Conservation (phyloP, 208 protist species). For the Acanthamoeba culbertsoni region DNA sequence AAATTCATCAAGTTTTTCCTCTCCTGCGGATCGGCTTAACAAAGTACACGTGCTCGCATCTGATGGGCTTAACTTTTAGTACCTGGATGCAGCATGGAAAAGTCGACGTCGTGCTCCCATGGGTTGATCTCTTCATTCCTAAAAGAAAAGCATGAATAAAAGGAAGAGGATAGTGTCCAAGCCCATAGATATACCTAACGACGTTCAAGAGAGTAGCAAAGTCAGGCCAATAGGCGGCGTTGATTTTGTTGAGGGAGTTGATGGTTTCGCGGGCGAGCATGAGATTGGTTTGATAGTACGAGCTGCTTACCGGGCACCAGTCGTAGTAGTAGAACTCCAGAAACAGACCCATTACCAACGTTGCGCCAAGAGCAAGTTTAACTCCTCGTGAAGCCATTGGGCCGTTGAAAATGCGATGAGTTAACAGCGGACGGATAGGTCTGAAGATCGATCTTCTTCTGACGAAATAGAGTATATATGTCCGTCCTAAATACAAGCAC, state of each 20-base stretch:
- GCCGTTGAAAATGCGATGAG: not conserved
- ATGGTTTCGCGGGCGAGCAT: not conserved
- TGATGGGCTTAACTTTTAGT: not conserved
- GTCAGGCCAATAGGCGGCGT: slow-evolving; percentile 23
- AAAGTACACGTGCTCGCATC: not conserved
- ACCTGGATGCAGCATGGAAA: slow-evolving; percentile 33
- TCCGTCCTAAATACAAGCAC: not conserved
- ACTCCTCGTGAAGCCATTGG: not conserved
- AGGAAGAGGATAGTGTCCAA: not conserved
- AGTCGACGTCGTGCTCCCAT: slow-evolving; percentile 46
- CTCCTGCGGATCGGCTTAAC: not conserved
- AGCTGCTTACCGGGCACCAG: slow-evolving; percentile 8
- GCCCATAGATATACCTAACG: not conserved
- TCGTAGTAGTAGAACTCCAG: slow-evolving; percentile 31
- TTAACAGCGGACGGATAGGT: not conserved
- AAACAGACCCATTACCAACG: not conserved
- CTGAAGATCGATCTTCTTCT: not conserved
- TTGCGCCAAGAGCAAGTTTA: not conserved
- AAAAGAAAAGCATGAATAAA: not conserved
- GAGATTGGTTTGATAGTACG: slow-evolving; percentile 29
- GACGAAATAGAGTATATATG: not conserved
- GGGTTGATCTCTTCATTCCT: slow-evolving; percentile 29
- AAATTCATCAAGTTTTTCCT: not conserved
- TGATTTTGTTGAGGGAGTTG: not conserved
- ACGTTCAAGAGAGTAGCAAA: slow-evolving; percentile 35